Evolutionary conservation across 2,329 filamentous ascomycete genomes (phyloP), one percentile per base, ranked within the genome.

Genomic region (Ampelomyces quisqualis): DNA sequence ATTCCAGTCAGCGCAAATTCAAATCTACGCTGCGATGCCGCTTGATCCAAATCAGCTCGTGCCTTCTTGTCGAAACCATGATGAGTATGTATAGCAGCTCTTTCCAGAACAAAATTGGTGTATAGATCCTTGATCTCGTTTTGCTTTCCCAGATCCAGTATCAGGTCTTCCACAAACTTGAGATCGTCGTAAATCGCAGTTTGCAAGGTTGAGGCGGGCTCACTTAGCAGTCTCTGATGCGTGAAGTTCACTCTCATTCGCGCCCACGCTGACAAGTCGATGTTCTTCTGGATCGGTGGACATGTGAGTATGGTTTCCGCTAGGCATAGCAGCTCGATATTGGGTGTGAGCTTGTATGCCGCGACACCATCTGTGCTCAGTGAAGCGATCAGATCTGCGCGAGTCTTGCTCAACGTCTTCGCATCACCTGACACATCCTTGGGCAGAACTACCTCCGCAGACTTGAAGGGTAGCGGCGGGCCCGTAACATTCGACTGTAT

Each of bases 401-500:
- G 55, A 7, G 56, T 42, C 1, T 65, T 60, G 29, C 69, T 68
- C 1, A 77, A 53, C 3, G 55, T 47, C 13, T 58, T 42, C 2
- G 50, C 29, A 41, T 69, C 58, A 2, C 49, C 50, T 47, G 70
- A 73, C 3, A 76, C 63, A 19, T 70, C 68, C n/a, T 70, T 55
- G 1, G 77, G 75, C 3, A 85, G 57, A 5, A 84, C 49, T 2
- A 71, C 49, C 9, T 76, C 68, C 3, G 76, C 70, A 2, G 77
- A 69, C 17, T 69, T 68, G 59, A 82, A 84, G 0, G 74, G 70
- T n/a, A 95, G 73, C 0, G 89, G 84, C 1, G 90, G 90, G 0
- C 90, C 90, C 3, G 90, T 95, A 38, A 94, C 86, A 62, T 89
- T 95, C 1, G 82, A 82, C 65, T 96, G 90, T 11, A 95, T 69